Evolutionary conservation across 1,284 basidiomycete species (phyloP).

Genomic region (Ganoderma lingzhi): DNA sequence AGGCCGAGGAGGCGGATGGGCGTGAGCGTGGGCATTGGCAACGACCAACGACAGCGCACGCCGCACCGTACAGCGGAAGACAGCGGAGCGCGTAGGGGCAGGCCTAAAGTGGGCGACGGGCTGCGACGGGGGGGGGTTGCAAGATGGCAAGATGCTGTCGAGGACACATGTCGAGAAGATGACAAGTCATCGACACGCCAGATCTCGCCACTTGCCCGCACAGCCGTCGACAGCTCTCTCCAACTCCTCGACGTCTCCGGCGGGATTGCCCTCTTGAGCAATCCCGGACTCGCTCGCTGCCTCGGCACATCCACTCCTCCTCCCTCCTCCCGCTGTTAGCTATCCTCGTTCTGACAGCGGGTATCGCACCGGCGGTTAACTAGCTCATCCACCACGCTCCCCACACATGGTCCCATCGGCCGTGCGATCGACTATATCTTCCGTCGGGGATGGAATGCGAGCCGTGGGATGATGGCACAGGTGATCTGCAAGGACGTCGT

Average conservation of each 20-base stretch:
- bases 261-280: background rate
- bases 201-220: constrained; percentile 14
- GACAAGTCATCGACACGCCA: constrained; percentile 6
- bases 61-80: background rate
- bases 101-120: background rate
- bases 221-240: constrained; percentile 11
- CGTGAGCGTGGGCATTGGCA: background rate
- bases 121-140: background rate
- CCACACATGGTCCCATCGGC: background rate
- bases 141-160: constrained; percentile 6
- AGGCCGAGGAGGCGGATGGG: background rate
- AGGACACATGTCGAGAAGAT: constrained; percentile 5
- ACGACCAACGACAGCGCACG: background rate
- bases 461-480: constrained; percentile 8
- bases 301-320: background rate
- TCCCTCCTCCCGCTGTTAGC: background rate
- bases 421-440: constrained; percentile 1
- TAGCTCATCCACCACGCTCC: background rate
- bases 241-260: background rate
- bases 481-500: constrained; percentile 10
- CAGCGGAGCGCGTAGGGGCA: background rate
- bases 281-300: background rate
- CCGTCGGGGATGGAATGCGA: background rate
- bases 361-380: background rate
- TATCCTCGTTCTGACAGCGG: background rate